phyloP scores from a whole-genome alignment of 1,284 basidiomycete species.

The Ustilago trichophora region DNA sequence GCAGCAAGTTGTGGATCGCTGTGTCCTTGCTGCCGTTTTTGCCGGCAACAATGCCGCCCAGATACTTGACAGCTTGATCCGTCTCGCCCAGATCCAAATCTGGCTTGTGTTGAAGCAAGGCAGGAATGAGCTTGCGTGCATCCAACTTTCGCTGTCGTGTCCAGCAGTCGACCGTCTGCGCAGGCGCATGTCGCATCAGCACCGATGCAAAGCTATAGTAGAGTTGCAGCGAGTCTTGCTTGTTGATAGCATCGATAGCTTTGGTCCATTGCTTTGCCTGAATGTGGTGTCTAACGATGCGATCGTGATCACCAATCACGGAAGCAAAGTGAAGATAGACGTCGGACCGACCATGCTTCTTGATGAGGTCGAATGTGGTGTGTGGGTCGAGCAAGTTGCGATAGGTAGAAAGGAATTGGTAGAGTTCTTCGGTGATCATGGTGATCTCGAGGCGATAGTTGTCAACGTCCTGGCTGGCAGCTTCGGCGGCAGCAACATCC shows the following conservation, averaged over 20 bases:
- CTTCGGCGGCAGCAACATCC: slow-evolving; percentile 78
- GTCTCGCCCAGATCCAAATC: slow-evolving; percentile 58
- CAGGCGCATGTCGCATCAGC: slow-evolving; percentile 84
- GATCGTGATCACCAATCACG: slow-evolving; percentile 80
- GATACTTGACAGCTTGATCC: slow-evolving; percentile 87
- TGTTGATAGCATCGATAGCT: slow-evolving; percentile 85
- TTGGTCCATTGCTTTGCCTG: slow-evolving; percentile 89
- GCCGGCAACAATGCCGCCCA: slow-evolving; percentile 81
- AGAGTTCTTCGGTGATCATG: slow-evolving; percentile 90
- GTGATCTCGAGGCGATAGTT: slow-evolving; percentile 82
- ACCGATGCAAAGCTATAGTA: slow-evolving; percentile 93
- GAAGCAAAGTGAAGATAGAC: slow-evolving; percentile 90
- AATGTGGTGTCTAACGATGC: slow-evolving; percentile 90
- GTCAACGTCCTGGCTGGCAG: slow-evolving; percentile 83
- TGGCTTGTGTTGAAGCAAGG: slow-evolving; percentile 81
- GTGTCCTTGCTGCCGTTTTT: slow-evolving; percentile 80
- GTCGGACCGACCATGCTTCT: slow-evolving; percentile 89
- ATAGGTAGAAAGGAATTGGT: slow-evolving; percentile 81
- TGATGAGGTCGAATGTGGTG: slow-evolving; percentile 90
- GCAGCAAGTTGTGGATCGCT: slow-evolving; percentile 90
- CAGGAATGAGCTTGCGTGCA: slow-evolving; percentile 85
- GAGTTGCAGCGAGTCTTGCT: slow-evolving; percentile 78
- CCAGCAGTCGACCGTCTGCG: slow-evolving; percentile 91
- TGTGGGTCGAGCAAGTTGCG: slow-evolving; percentile 82
- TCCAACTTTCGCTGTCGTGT: slow-evolving; percentile 81